Evolutionary conservation across 306 rosid genomes (phyloP), one percentile per base, ranked within the genome.

Genomic region (Sesbania bispinosa): DNA sequence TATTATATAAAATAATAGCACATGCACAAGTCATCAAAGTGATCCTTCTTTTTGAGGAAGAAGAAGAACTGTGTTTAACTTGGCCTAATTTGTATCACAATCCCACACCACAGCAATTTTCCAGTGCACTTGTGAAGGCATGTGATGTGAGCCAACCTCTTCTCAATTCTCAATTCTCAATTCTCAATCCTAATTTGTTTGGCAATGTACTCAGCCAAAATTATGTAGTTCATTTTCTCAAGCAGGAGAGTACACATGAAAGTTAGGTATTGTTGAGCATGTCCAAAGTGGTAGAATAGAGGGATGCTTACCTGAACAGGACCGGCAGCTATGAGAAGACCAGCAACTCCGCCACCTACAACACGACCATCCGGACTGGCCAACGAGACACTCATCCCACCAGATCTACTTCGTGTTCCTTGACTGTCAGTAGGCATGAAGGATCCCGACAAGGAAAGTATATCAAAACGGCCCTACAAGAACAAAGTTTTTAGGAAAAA

Each of bases 391-490:
- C 88, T 84, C 92, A 92, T 84, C 18, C 92, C 92, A 5, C 96
- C 98, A 0, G 92, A 61, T 82, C 97, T 81, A 83, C 90, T 82
- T 75, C 88, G 81, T 30, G 92, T 27, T 77, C 96, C 97, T 83
- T 86, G 93, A 61, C 58, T 83, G 13, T 92, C 95, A 19, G 88
- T 73, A 26, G 94, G 94, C 87, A 84, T 84, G 79, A 93, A 86
- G 13, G 96, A 86, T 57, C 98, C 98, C 19, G 93, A 82, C 55
- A 93, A 58, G 3, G 88, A 80, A 46, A 90, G 87, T 82, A 93
- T 88, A 71, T 90, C 91, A 57, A 90, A 93, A 14, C 89, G 93
- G 23, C 98, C 96, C 98, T 93, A 69, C 15, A 85, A 78, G 20
- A 43, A 71, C 21, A 73, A 67, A 32, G 32, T 3, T 18, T 51